Evolutionary conservation across 345 rosid species (phyloP), one percentile per base, ranked within the genome.

Genomic region (Boechera divaricarpa): DNA sequence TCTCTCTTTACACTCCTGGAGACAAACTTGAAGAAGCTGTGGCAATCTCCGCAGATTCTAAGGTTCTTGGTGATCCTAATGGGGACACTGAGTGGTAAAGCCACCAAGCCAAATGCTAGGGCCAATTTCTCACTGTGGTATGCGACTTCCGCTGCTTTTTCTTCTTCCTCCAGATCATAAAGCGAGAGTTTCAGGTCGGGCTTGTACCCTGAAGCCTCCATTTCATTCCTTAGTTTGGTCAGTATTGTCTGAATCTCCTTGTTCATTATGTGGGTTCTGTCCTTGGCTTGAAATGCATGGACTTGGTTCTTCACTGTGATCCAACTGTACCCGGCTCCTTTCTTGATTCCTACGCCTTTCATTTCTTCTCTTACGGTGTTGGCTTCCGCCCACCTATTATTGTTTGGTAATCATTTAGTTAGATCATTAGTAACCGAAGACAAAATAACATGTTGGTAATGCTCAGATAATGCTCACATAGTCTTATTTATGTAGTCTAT

Each of bases 121-220:
- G 98, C 94, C 56, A 89, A 74, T 81, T 94, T 94, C 90, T 94
- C 96, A 3, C 96, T 90, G 69, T 91, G 98, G 80, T 83, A 62
- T 48, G 86, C 82, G 32, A 90, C 97, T 84, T 91, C 94, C 0
- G 82, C 79, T 42, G 82, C 78, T 75, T 84, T 91, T 72, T 94
- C 96, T 49, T 94, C 98, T 85, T 94, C 98, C 78, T 94, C 98
- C 36, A 94, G 74, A 69, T 90, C 96, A 41, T 79, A 87, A 3
- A 94, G 90, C 0, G 94, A 87, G 56, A 85, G 87, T 42, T 79
- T 81, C 18, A 86, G 60, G 71, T 91, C 93, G 0, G 94, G 86
- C 4, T 69, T 49, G 73, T 94, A 90, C 51, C 94, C 97, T 42
- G 86, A 85, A 31, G 82, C 87, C 60, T 86, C 83, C 94, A 91